Base-by-base conservation (phyloP, 2,329 filamentous ascomycete genomes). In the Aquanectria penicillioides region DNA sequence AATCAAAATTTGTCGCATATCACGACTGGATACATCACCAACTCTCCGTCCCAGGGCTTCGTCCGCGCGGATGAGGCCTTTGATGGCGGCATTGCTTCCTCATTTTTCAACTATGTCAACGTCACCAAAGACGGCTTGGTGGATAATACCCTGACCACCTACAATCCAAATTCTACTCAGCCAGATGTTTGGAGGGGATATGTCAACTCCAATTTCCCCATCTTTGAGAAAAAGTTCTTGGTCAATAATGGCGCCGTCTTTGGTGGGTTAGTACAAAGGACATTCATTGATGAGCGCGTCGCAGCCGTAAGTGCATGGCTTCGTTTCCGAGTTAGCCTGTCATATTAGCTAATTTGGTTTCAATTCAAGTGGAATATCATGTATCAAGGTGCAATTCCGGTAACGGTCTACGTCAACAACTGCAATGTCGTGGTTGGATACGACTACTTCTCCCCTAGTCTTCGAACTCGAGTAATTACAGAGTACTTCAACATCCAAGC, bases 1-100 rank as follows among this genome's bases (percentile, higher is more conserved):
- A 71, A 77, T 40, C 41, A 68, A 4, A 72, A 76, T n/a, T 4
- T 78, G 2, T 78, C 76, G 4, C 75, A 78, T 57, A 75, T 78
- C 40, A 73, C 71, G 5, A 59, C 69, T 6, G 77, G 75, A 0
- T 76, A 69, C 44, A 73, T 78, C 40, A 62, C 68, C 49, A 76
- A 75, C 50, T 76, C 75, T 1, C 74, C 74, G 0, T 54, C 67
- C 0, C 66, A 71, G 8, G 47, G 59, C 0, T 53, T 70, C 1
- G 75, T 78, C 8, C 70, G 68, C 1, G 75, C 52, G 0, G 71
- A 73, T n/a, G 67, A 77, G 50, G 71, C 71, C 2, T 69, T 65
- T 25, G 66, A 74, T 1, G 67, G 67, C 6, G 59, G 47, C 2
- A 28, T 75, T 0, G 70, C 68, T 2, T 69, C 73, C 1, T 77